phyloP scores from a whole-genome alignment of 805 yeast species.

The Candida patagonica region DNA sequence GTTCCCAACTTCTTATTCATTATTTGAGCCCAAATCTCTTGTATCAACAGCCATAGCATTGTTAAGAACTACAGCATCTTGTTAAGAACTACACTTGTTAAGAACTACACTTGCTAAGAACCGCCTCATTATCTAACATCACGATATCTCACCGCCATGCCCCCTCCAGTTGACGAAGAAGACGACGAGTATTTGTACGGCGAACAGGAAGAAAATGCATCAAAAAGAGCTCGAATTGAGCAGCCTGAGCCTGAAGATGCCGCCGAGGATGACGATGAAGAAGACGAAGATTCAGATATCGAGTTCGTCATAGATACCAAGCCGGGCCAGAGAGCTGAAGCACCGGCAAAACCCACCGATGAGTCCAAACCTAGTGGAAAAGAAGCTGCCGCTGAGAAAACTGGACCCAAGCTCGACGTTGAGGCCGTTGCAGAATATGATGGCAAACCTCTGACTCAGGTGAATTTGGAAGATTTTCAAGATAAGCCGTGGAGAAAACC shows the following conservation, averaged over 20 bases:
- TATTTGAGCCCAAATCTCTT: no score
- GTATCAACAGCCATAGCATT: no score
- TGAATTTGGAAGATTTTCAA: constrained; percentile 69
- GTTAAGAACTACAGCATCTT: no score
- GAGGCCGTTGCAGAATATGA: constrained; percentile 63
- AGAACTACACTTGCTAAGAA: no score
- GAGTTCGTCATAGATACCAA: constrained; percentile 67
- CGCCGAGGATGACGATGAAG: constrained; percentile 42
- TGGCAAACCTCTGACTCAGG: constrained; percentile 74
- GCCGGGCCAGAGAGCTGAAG: constrained; percentile 25
- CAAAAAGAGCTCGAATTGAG: constrained; percentile 13
- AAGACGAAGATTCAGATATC: constrained; percentile 52
- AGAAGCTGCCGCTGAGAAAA: constrained; percentile 14
- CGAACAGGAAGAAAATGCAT: constrained; percentile 33
- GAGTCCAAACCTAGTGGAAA: constrained; percentile 17
- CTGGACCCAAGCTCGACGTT: constrained; percentile 40
- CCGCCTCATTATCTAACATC: no score
- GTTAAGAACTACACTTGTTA: no score
- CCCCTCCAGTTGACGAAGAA: constrained; percentile 43
- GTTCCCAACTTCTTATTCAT: no score
- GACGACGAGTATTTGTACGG: constrained; percentile 65
- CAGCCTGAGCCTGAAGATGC: constrained; percentile 30
- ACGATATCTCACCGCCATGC: background rate
- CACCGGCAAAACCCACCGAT: constrained; percentile 19
- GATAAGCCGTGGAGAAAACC: constrained; percentile 99